Percentiles rank a stretch among this genome's conserved stretches.
These are phyloP conservation scores for Solanum piurae DNA, from an alignment of 257 asterid genomes.

Conservation along the genomic window DNA sequence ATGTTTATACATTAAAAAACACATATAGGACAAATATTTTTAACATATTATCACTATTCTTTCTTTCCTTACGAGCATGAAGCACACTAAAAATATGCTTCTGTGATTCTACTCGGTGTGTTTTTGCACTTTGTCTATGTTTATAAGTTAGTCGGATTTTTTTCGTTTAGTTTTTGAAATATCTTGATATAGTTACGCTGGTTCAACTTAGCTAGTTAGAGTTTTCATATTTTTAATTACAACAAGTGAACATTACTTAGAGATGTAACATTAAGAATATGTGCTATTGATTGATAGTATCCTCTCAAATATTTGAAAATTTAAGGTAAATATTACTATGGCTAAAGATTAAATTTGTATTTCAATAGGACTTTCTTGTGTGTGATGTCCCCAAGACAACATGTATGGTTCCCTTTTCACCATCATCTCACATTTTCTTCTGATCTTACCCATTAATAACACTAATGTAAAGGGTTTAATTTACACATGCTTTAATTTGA, in stretches of 20 bases:
- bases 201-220: not conserved
- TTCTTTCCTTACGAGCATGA: not conserved
- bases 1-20: not conserved
- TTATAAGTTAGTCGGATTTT: not conserved
- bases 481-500: not conserved
- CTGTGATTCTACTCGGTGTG: not conserved
- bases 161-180: not conserved
- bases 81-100: not conserved
- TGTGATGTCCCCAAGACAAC: constrained; percentile 18
- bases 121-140: not conserved
- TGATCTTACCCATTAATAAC: not conserved
- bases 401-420: not conserved
- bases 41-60: not conserved
- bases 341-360: not conserved
- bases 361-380: not conserved
- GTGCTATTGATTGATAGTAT: not conserved
- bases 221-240: not conserved
- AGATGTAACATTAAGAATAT: not conserved
- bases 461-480: not conserved
- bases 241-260: not conserved
- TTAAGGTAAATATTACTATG: not conserved
- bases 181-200: not conserved
- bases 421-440: not conserved
- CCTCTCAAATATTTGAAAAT: not conserved
- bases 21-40: not conserved